A percentile compares a stretch with the other conserved stretches of the same genome.
Conservation (phyloP, 2,329 filamentous ascomycete species). For the Bipolaris victoriae region DNA sequence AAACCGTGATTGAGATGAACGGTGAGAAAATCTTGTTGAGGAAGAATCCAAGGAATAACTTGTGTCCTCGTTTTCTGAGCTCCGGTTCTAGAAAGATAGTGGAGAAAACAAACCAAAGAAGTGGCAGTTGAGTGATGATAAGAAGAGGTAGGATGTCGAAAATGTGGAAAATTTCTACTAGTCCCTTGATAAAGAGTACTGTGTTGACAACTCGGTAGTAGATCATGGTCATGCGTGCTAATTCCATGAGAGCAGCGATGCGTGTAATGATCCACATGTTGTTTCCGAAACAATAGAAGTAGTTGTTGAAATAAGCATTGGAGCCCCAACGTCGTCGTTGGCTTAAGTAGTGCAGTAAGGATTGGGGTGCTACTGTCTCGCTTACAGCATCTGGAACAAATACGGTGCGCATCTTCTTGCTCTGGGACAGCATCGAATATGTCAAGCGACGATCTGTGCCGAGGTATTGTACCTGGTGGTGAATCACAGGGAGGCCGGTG, state of each 20-base stretch:
- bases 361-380: slow-evolving; percentile 1
- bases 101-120: slow-evolving; percentile 4
- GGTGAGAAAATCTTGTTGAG: neutral
- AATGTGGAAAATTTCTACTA: neutral
- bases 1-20: slow-evolving; percentile 4
- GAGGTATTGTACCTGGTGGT: slow-evolving; percentile 5
- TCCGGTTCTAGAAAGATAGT: slow-evolving; percentile 1
- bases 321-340: slow-evolving; percentile 5
- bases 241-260: slow-evolving; percentile 1
- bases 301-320: slow-evolving; percentile 6
- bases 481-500: slow-evolving; percentile 1
- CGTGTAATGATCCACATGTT: slow-evolving; percentile 4
- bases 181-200: slow-evolving; percentile 3
- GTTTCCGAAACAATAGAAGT: slow-evolving; percentile 3
- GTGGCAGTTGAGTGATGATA: slow-evolving; percentile 3
- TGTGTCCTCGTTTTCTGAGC: slow-evolving; percentile 3
- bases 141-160: slow-evolving; percentile 1
- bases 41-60: slow-evolving; percentile 1
- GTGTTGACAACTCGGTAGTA: slow-evolving; percentile 4
- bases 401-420: slow-evolving; percentile 3
- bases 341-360: slow-evolving; percentile 2
- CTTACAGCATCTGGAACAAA: slow-evolving; percentile 3
- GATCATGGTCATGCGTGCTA: slow-evolving; percentile 1
- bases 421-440: slow-evolving; percentile 3
- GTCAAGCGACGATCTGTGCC: slow-evolving; percentile 3